A percentile compares a stretch with the other conserved stretches of the same genome.
phyloP scores from a whole-genome alignment of 331 rosid species.

The Ulmus americana region DNA sequence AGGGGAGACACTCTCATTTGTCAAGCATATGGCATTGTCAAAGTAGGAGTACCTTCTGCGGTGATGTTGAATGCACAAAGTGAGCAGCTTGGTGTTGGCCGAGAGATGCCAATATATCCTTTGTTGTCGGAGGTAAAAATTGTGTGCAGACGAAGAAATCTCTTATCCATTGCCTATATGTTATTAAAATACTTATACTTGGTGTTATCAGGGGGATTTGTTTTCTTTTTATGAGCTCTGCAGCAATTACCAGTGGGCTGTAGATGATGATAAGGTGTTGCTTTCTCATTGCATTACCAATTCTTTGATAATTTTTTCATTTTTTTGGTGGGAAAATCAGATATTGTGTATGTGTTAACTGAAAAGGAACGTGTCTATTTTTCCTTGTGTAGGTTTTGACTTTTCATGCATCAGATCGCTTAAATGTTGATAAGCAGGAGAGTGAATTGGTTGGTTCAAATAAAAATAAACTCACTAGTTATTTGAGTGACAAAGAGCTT shows the following conservation, averaged over 20 bases:
- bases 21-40: slow-evolving; percentile 54
- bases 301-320: neutral
- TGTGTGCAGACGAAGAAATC: slow-evolving; percentile 11
- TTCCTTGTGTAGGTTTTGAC: slow-evolving; percentile 59
- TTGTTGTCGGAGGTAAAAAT: slow-evolving; percentile 64
- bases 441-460: slow-evolving; percentile 34
- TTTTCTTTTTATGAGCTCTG: slow-evolving; percentile 90
- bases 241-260: slow-evolving; percentile 73
- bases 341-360: neutral
- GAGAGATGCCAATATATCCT: slow-evolving; percentile 75
- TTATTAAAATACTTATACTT: slow-evolving; percentile 23
- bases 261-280: slow-evolving; percentile 77
- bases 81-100: slow-evolving; percentile 73
- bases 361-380: neutral
- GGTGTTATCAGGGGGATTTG: slow-evolving; percentile 57
- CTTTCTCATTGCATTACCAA: slow-evolving; percentile 14
- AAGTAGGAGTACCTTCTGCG: slow-evolving; percentile 72
- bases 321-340: neutral
- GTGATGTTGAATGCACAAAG: slow-evolving; percentile 67
- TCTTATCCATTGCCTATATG: slow-evolving; percentile 15
- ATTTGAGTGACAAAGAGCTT: slow-evolving; percentile 49
- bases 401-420: slow-evolving; percentile 40
- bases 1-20: slow-evolving; percentile 53
- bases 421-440: slow-evolving; percentile 31
- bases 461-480: slow-evolving; percentile 38